Base-by-base conservation (phyloP, 257 asterid species). In the Gardenia jasminoides region DNA sequence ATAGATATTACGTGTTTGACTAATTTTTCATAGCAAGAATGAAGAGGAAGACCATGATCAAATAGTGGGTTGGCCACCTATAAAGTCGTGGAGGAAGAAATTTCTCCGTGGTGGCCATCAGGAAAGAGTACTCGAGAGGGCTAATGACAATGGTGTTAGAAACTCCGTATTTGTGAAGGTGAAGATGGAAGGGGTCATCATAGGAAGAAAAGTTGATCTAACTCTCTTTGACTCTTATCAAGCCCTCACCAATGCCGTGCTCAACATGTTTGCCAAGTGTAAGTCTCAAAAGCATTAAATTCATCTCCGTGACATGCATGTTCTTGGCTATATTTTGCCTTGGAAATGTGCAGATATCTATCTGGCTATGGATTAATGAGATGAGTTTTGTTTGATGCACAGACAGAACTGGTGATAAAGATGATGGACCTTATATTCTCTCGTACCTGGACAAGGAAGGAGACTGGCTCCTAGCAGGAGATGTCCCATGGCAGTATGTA, bases 151-250 rank as follows among this genome's bases (percentile, higher is more conserved):
- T 24, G 68, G 78, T 1, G 68, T 62, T 10, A 64, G 72, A 15
- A 78, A 68, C 69, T 85, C 87, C 11, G 79, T 41, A 80, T 88
- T 79, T 52, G 93, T 92, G 33, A 92, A 92, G 79, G 97, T 90
- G 74, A 90, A 85, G 79, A 92, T 92, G 95, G 95, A 90, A 70
- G 95, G 97, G 19, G 83, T 89, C 43, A 88, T 89, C 67, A 90
- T 92, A 33, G 88, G 82, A 56, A 90, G 97, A 80, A 92, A 92
- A 80, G 65, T 92, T 67, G 89, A 92, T 78, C 61, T 92, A 9
- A 85, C 74, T 66, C 65, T 17, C 41, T 82, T 83, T 78, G 77
- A 72, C 12, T 90, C 90, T 67, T 87, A 88, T 65, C 87, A 80
- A 44, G 58, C 86, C 12, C 90, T 90, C 58, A 64, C 46, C 10